Conservation (phyloP, 2,329 filamentous ascomycete genomes). For the Fonsecaea monophora region DNA sequence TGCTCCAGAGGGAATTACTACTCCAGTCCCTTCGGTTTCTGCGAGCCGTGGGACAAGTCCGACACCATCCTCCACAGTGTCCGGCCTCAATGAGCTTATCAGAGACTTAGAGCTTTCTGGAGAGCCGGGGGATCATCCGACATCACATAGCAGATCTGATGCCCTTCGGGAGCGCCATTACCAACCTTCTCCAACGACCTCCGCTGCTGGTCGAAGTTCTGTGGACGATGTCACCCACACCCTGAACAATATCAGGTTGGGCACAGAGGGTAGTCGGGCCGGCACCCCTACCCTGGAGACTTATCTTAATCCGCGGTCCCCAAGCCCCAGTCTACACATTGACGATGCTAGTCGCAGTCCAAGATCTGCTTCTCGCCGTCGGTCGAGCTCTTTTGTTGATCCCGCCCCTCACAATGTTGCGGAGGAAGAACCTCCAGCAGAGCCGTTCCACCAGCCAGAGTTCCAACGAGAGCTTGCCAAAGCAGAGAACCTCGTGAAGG, state of each 20-base stretch:
- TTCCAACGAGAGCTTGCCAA: slow-evolving; percentile 11
- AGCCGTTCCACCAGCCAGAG: slow-evolving; percentile 16
- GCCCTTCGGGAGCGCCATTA: background rate
- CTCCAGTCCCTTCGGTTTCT: background rate
- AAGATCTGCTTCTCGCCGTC: slow-evolving; percentile 19
- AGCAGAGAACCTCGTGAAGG: slow-evolving; percentile 5
- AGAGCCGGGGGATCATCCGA: background rate
- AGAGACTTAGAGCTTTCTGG: background rate
- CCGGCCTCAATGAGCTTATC: background rate
- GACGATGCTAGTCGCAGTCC: slow-evolving; percentile 1
- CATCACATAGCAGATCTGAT: background rate
- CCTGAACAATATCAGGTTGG: background rate
- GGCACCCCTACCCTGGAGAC: background rate
- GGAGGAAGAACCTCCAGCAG: slow-evolving; percentile 18
- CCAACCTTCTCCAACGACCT: background rate
- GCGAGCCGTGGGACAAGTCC: background rate
- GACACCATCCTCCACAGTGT: slow-evolving; percentile 2
- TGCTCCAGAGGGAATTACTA: background rate
- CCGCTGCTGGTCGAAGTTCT: background rate
- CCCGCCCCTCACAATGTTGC: slow-evolving; percentile 11
- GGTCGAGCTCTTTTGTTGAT: slow-evolving; percentile 12
- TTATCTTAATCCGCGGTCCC: slow-evolving; percentile 14
- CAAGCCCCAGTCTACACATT: background rate
- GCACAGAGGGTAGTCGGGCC: background rate
- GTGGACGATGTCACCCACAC: background rate